These are phyloP conservation scores for Salvia miltiorrhiza DNA, from an alignment of 257 asterid species.

Conservation along the genomic window DNA sequence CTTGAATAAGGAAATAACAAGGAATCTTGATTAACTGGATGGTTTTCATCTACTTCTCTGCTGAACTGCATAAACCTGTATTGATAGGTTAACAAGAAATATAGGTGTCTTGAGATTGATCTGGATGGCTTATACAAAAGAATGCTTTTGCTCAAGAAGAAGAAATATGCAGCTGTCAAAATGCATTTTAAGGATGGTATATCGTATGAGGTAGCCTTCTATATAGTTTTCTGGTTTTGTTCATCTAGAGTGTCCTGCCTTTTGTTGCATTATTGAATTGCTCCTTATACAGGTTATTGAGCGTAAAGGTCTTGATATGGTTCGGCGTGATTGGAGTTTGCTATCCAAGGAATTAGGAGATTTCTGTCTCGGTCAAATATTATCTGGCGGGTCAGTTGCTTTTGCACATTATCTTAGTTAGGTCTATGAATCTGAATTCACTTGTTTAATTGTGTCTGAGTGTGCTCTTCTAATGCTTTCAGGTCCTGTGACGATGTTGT, in stretches of 20 bases:
- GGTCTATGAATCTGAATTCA: not conserved
- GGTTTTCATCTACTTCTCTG: constrained; percentile 7
- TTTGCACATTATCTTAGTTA: not conserved
- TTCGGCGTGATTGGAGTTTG: constrained; percentile 99
- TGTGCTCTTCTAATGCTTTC: constrained; percentile 29
- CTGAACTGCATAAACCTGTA: constrained; percentile 2
- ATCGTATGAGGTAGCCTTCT: constrained; percentile 59
- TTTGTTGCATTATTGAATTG: constrained; percentile 18
- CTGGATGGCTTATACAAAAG: constrained; percentile 96
- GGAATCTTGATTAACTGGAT: constrained; percentile 16
- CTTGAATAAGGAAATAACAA: constrained; percentile 11
- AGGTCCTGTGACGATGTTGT: constrained; percentile 94
- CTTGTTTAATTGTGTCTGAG: constrained; percentile 15
- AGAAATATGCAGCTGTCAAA: constrained; percentile 98
- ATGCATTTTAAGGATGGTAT: constrained; percentile 76
- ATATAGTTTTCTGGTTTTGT: constrained; percentile 17
- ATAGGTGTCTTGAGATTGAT: constrained; percentile 92
- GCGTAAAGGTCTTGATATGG: constrained; percentile 98
- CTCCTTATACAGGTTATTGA: constrained; percentile 62
- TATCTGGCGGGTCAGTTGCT: constrained; percentile 77
- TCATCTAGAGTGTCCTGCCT: constrained; percentile 4
- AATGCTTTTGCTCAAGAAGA: constrained; percentile 95
- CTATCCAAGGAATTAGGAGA: constrained; percentile 93
- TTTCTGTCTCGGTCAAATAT: constrained; percentile 87
- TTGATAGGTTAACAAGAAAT: constrained; percentile 89